These are phyloP conservation scores for Triangularia setosa DNA, from an alignment of 2,329 filamentous ascomycete genomes.

Conservation along the genomic window DNA sequence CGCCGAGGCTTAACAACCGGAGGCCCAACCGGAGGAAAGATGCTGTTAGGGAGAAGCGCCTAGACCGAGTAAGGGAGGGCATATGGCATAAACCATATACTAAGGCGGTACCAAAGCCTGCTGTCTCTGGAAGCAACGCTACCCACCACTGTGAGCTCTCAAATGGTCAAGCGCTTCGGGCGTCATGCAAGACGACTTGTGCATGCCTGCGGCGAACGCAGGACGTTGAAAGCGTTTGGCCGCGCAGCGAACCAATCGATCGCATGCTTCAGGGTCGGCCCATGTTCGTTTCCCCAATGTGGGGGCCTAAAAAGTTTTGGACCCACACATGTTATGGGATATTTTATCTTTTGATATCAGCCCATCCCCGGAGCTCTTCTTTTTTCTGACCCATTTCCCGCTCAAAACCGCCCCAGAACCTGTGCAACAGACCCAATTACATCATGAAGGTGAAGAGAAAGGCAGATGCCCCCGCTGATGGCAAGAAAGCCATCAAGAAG, in stretches of 20 bases:
- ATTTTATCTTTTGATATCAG: slow-evolving; percentile 24
- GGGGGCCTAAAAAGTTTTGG: slow-evolving; percentile 14
- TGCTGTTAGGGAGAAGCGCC: slow-evolving; percentile 17
- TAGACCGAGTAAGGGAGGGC: slow-evolving; percentile 13
- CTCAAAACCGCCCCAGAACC: background rate
- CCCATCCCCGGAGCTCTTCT: slow-evolving; percentile 16
- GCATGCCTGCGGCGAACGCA: too few relatives aligned
- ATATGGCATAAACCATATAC: slow-evolving; percentile 24
- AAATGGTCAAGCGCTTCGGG: slow-evolving; percentile 18
- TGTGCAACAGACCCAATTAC: slow-evolving; percentile 22
- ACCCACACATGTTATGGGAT: slow-evolving; percentile 15
- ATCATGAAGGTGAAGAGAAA: slow-evolving; percentile 56
- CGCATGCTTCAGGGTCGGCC: slow-evolving; percentile 8
- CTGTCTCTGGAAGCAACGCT: background rate
- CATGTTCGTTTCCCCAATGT: background rate
- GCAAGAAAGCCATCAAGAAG: slow-evolving; percentile 47
- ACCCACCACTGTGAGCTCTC: background rate
- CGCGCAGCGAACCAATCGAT: slow-evolving; percentile 7
- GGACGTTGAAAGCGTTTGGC: slow-evolving; percentile 1
- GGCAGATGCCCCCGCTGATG: slow-evolving; percentile 44
- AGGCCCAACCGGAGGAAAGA: slow-evolving; percentile 3
- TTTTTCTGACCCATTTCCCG: background rate
- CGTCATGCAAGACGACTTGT: slow-evolving; percentile 22
- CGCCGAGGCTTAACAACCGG: slow-evolving; percentile 7
- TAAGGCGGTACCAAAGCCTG: background rate